These are phyloP conservation scores for Phytophthora meadii DNA, from an alignment of 352 stramenopile species.

Conservation along the genomic window DNA sequence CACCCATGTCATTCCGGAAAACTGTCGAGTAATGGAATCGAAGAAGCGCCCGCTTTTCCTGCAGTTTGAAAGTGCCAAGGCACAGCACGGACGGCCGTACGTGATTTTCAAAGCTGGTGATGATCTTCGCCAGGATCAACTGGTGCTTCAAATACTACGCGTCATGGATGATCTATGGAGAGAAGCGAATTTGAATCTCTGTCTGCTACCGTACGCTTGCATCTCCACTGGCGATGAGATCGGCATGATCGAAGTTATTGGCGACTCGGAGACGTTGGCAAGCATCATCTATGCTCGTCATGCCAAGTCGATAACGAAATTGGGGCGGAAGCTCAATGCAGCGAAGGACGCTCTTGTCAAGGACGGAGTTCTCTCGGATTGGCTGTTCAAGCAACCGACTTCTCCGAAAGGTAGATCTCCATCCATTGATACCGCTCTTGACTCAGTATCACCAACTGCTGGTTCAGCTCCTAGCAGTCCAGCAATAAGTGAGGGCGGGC, in stretches of 20 bases:
- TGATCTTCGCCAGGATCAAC: conserved; percentile 94
- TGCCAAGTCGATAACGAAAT: conserved; percentile 61
- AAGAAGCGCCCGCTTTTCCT: conserved; percentile 94
- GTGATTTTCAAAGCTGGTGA: conserved; percentile 95
- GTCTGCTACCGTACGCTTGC: conserved; percentile 87
- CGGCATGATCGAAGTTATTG: conserved; percentile 92
- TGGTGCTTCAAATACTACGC: conserved; percentile 91
- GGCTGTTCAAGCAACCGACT: conserved; percentile 55
- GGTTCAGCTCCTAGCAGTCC: conserved; percentile 21
- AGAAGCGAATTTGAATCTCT: conserved; percentile 83
- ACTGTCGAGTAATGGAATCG: conserved; percentile 93
- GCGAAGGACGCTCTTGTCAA: conserved; percentile 74
- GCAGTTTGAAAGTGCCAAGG: conserved; percentile 80
- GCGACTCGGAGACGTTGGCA: conserved; percentile 87
- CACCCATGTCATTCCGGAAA: conserved; percentile 73
- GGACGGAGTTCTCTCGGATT: conserved; percentile 72
- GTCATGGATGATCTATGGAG: conserved; percentile 94
- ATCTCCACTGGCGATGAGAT: conserved; percentile 88
- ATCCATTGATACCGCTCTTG: conserved; percentile 15
- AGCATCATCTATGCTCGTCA: conserved; percentile 86
- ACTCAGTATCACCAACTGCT: conserved; percentile 19
- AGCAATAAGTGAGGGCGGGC: conserved; percentile 3
- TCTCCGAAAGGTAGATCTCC: conserved; percentile 7
- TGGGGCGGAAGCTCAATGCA: conserved; percentile 69
- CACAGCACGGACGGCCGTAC: conserved; percentile 60